These are phyloP conservation scores for Rhizophagus sp. DNA, from an alignment of 192 early-diverging fungal genomes.

Conservation along the genomic window DNA sequence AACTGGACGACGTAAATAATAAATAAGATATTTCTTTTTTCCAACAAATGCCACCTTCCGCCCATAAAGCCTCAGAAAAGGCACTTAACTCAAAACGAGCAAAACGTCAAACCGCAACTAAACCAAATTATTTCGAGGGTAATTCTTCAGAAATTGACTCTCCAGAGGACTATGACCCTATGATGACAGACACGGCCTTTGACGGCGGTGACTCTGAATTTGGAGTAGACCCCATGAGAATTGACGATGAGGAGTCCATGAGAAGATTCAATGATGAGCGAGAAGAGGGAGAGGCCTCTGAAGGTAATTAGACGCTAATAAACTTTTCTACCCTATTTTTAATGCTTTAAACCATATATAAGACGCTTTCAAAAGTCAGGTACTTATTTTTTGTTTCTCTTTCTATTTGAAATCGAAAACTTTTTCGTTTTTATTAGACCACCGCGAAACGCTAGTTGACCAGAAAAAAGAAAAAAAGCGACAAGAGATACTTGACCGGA, in stretches of 20 bases:
- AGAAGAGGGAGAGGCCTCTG: conserved; percentile 34
- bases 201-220: conserved; percentile 9
- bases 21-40: background rate
- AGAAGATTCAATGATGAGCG: conserved; percentile 8
- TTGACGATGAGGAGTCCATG: conserved; percentile 4
- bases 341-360: background rate
- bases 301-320: background rate
- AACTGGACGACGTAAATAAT: background rate
- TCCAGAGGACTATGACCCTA: conserved; percentile 4
- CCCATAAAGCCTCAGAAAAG: background rate
- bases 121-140: conserved; percentile 21
- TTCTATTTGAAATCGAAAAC: background rate
- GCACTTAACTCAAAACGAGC: conserved; percentile 15
- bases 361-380: no score
- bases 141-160: conserved; percentile 14
- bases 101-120: conserved; percentile 16
- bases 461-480: conserved; percentile 46
- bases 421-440: background rate
- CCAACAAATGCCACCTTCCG: background rate
- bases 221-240: conserved; percentile 1
- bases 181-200: background rate
- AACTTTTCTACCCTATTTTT: background rate
- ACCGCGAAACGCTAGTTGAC: background rate
- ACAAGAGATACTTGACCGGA: conserved; percentile 45
- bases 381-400: background rate